These are phyloP conservation scores for Fusarium praegraminearum DNA, from an alignment of 2,329 filamentous ascomycete genomes.

Conservation along the genomic window DNA sequence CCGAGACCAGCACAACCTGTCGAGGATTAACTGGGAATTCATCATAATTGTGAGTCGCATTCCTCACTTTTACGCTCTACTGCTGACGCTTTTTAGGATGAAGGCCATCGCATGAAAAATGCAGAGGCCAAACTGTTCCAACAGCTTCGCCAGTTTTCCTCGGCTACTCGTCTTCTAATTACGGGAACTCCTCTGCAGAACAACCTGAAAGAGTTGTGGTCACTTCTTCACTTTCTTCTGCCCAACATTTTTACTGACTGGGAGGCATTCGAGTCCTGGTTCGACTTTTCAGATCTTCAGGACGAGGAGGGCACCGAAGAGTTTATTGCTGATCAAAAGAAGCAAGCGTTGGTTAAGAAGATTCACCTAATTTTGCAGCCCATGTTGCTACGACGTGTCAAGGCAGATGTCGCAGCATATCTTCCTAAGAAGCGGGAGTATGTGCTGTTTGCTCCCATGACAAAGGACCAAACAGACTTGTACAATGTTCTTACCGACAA, in stretches of 20 bases:
- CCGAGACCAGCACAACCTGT: constrained; percentile 84
- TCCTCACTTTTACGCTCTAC: background rate
- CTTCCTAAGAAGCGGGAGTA: constrained; percentile 98
- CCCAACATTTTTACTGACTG: constrained; percentile 94
- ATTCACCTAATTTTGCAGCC: constrained; percentile 95
- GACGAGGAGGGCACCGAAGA: constrained; percentile 84
- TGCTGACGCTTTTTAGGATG: constrained; percentile 69
- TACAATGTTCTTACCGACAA: constrained; percentile 76
- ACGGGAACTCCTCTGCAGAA: constrained; percentile 97
- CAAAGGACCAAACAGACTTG: constrained; percentile 87
- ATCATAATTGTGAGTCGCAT: constrained; percentile 82
- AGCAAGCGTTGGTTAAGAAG: constrained; percentile 69
- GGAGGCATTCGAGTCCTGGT: constrained; percentile 94
- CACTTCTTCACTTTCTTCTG: constrained; percentile 90
- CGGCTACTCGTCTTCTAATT: constrained; percentile 89
- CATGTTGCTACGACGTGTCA: constrained; percentile 86
- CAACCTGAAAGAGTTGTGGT: constrained; percentile 95
- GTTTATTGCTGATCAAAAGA: constrained; percentile 80
- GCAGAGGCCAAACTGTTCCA: constrained; percentile 92
- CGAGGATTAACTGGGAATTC: constrained; percentile 93
- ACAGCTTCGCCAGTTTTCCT: constrained; percentile 88
- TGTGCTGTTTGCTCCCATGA: constrained; percentile 92
- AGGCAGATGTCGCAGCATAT: constrained; percentile 90
- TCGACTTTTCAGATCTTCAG: constrained; percentile 93
- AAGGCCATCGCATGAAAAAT: constrained; percentile 97